Base-by-base conservation (phyloP, 139 green algal species). In the Penium margaritaceum region DNA sequence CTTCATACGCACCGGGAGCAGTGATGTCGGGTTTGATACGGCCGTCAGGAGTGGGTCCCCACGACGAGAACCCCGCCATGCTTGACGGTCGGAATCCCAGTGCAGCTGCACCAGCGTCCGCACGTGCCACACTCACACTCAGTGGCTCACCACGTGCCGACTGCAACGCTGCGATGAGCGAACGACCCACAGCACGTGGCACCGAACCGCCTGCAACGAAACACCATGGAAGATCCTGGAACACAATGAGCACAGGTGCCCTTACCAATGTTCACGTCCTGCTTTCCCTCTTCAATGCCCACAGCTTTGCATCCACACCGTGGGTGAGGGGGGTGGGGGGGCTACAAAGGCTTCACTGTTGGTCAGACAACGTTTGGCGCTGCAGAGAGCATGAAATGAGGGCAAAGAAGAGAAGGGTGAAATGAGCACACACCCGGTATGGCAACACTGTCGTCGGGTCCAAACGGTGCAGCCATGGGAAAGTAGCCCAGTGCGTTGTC, bases 1-100 rank as follows among this genome's bases (percentile, higher is more conserved):
- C n/a, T n/a, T n/a, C 62, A 69, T 46, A 5, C 7, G 21, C 19
- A 69, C 70, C 70, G 19, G 81, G 81, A 27, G 81, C 74, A 35
- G 77, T 44, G 34, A 86, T 57, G 29, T 86, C 81, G n/a, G 81
- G 81, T 61, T 86, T 86, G 53, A 86, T 83, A 17, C 81, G 69
- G 30, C 68, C 82, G 53, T 86, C 81, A 19, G 55, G 33, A 0
- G 81, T 86, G 32, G 81, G 81, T 7, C 81, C 81, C 68, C 74
- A 57, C 24, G 58, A 77, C 9, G 61, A 79, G 74, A 83, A 86
- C 27, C 76, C 51, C 1, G 81, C 77, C 29, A 84, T 72, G 66
- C 63, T 66, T n/a, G 30, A 3, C 5, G 47, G 51, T 17, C 46
- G 33, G 32, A 66, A 66, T 27, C 24, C 51, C 14, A 60, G 51